Evolutionary conservation across 148 eudicot genomes (phyloP).

Genomic region (Amaranthus cruentus): DNA sequence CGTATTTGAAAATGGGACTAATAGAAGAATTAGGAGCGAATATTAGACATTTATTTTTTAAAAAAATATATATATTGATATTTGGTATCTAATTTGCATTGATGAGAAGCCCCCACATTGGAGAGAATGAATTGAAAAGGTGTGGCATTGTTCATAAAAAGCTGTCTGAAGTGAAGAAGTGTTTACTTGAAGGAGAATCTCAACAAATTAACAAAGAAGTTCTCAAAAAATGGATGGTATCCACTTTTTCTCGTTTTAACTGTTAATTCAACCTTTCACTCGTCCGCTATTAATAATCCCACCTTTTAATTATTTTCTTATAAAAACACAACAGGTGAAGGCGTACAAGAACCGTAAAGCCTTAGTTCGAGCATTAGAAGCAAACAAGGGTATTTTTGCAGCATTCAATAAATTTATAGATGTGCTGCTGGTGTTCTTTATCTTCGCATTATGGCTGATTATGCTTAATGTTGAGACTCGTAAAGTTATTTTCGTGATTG

Average conservation of each 20-base stretch:
- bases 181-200: constrained; percentile 16
- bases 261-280: not conserved
- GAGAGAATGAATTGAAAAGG: not conserved
- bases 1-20: too few relatives aligned
- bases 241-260: too few relatives aligned
- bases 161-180: not conserved
- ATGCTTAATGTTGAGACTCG: constrained; percentile 21
- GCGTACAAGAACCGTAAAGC: constrained; percentile 13
- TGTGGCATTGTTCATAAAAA: not conserved
- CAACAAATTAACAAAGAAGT: not conserved
- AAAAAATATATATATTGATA: not conserved
- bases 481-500: constrained; percentile 19
- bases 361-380: constrained; percentile 9
- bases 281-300: not conserved
- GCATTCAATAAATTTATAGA: constrained; percentile 15
- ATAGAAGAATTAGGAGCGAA: too few relatives aligned
- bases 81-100: not conserved
- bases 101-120: constrained; percentile 5
- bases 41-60: too few relatives aligned
- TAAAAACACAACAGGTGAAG: constrained; percentile 3
- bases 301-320: not conserved
- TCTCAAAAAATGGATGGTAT: constrained; percentile 16
- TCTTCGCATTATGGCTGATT: constrained; percentile 22
- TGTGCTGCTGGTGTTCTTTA: constrained; percentile 11
- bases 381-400: constrained; percentile 14